Evolutionary conservation across 2,329 filamentous ascomycete species (phyloP).

Genomic region (Trichoderma sp.): DNA sequence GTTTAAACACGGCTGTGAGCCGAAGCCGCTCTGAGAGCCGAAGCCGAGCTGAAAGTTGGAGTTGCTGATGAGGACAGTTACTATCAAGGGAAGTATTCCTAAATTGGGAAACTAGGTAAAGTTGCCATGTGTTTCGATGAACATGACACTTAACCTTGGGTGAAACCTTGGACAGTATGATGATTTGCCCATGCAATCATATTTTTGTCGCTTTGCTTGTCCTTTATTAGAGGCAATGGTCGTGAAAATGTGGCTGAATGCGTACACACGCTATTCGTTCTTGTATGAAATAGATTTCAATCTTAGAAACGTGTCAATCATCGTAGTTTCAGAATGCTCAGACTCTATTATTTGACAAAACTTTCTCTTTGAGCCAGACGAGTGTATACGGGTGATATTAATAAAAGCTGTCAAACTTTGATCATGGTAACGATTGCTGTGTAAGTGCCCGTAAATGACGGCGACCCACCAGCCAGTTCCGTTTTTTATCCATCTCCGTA

Average conservation of each 20-base stretch:
- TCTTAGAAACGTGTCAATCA: neutral
- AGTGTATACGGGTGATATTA: neutral
- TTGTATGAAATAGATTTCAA: neutral
- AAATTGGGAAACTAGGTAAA: neutral
- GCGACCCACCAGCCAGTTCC: neutral
- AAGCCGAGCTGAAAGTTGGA: conserved; percentile 1
- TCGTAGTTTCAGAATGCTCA: neutral
- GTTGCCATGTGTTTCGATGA: neutral
- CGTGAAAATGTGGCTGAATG: neutral
- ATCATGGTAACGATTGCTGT: neutral
- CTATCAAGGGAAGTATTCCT: neutral
- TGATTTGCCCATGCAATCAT: neutral
- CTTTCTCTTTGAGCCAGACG: neutral
- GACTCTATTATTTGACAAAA: neutral
- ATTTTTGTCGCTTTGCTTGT: neutral
- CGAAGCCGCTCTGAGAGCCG: conserved; percentile 3
- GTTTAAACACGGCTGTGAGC: neutral
- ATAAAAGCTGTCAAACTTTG: neutral
- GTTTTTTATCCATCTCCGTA: neutral
- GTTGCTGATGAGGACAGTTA: neutral
- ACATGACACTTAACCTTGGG: neutral
- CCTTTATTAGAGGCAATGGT: neutral
- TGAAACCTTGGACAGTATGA: neutral
- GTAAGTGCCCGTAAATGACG: neutral
- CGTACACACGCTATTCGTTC: neutral